Base-by-base conservation (phyloP, 1,284 basidiomycete genomes). In the Trametes versicolor region DNA sequence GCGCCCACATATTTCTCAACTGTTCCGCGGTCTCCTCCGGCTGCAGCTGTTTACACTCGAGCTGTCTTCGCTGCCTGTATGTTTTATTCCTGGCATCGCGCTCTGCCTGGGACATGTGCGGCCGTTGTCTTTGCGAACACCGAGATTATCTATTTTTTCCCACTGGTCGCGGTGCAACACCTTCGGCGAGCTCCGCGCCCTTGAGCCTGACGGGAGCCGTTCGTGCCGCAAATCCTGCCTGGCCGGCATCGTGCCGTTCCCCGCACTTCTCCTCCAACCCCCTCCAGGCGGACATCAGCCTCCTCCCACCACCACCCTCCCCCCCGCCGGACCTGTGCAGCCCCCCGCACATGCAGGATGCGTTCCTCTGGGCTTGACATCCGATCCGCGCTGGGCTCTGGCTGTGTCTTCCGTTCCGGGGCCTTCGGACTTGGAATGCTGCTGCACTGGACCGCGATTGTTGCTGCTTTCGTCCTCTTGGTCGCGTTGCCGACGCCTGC, bases 231-330 rank as follows among this genome's bases (percentile, higher is more conserved):
- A 27, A 29, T 39, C 45, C 52, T 45, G 61, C 61, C 61, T 57
- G 61, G 54, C 61, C 61, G 61, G 61, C 61, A 62, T 47, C 54
- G 61, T 62, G 61, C 61, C 61, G 61, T 51, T 57, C 54, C 54
- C 54, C 61, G 60, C 54, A 62, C 61, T 25, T 49, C 36, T 25
- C 54, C 45, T 50, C n/a, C 32, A 54, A 43, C 48, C 61, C 49
- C 13, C 58, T 57, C 61, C 53, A 52, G 48, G 45, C 43, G 49
- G 12, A 39, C 34, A 23, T 36, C 48, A 4, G 7, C 36, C 23
- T 41, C 37, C 41, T 41, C 37, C 55, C 54, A 34, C 49, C 39
- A 52, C 47, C 54, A 36, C 23, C 54, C 8, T 8, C 19, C 49
- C 23, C 55, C 54, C 60, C 19, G 41, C 47, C 41, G 29, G 34